These are phyloP conservation scores for Beta corolliflora DNA, from an alignment of 179 eudicot species.

Conservation along the genomic window DNA sequence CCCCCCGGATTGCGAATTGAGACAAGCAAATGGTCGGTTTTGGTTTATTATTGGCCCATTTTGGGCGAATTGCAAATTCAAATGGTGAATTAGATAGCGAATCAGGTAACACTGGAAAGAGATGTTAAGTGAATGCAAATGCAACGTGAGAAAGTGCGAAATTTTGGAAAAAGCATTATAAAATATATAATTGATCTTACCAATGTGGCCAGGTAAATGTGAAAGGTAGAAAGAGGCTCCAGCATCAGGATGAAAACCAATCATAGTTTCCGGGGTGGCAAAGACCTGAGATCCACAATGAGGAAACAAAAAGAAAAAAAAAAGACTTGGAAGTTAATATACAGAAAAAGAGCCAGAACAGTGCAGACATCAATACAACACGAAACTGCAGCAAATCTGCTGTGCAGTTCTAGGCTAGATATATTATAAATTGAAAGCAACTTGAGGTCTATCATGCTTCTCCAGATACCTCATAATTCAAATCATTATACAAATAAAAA, in stretches of 20 bases:
- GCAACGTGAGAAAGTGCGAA: neutral
- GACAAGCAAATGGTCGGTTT: too few species aligned
- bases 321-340: neutral
- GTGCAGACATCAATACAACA: neutral
- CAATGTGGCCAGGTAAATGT: constrained; percentile 82
- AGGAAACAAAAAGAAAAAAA: neutral
- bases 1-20: too few species aligned
- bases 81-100: too few species aligned
- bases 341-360: neutral
- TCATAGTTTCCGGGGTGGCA: constrained; percentile 88
- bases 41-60: too few species aligned
- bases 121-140: neutral
- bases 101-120: neutral
- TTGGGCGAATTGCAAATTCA: too few species aligned
- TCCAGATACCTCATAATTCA: neutral
- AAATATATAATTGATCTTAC: constrained; percentile 34
- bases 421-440: neutral
- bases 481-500: neutral
- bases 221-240: constrained; percentile 92
- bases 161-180: neutral
- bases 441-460: neutral
- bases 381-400: neutral
- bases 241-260: constrained; percentile 97
- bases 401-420: neutral
- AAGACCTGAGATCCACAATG: constrained; percentile 56